Conservation (phyloP, 1,139 yeast genomes). For the Magnusiomyces ingens region DNA sequence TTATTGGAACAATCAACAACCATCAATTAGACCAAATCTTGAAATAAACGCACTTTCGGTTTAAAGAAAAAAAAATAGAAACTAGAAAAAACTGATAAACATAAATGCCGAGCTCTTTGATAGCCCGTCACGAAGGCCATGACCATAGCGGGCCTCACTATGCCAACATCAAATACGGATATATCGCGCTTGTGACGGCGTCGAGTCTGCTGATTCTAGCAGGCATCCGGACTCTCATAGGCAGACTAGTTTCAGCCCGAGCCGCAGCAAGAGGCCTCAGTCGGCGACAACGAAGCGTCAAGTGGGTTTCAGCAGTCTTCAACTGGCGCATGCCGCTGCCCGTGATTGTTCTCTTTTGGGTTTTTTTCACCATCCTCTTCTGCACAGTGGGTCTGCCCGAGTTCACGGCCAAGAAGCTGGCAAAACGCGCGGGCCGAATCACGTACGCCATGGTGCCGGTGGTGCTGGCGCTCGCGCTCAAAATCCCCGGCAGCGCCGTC, state of each 20-base stretch:
- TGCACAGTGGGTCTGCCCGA: conserved; percentile 25
- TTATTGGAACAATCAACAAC: too few relatives aligned
- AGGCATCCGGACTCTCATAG: background rate
- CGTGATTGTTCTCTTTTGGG: conserved; percentile 35
- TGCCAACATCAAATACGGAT: conserved; percentile 44
- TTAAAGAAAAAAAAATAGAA: too few relatives aligned
- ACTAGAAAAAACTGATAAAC: background rate
- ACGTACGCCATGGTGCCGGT: conserved; percentile 62
- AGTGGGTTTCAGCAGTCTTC: too few relatives aligned
- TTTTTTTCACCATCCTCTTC: conserved; percentile 25
- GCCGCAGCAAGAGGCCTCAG: too few relatives aligned
- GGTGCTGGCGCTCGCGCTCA: conserved; percentile 50
- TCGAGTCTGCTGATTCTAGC: conserved; percentile 13
- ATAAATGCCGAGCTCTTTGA: conserved; percentile 6
- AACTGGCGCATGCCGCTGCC: conserved; percentile 31
- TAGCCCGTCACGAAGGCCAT: conserved; percentile 31
- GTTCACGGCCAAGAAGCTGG: conserved; percentile 23
- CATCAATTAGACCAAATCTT: too few relatives aligned
- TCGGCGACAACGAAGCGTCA: too few relatives aligned
- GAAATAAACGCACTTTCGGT: too few relatives aligned
- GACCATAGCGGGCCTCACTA: conserved; percentile 33
- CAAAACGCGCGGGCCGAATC: conserved; percentile 43
- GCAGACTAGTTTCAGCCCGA: background rate
- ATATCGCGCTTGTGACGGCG: conserved; percentile 37
- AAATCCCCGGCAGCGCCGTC: conserved; percentile 44